phyloP scores from a whole-genome alignment of 2,329 filamentous ascomycete genomes.

The Fusarium agapanthi region DNA sequence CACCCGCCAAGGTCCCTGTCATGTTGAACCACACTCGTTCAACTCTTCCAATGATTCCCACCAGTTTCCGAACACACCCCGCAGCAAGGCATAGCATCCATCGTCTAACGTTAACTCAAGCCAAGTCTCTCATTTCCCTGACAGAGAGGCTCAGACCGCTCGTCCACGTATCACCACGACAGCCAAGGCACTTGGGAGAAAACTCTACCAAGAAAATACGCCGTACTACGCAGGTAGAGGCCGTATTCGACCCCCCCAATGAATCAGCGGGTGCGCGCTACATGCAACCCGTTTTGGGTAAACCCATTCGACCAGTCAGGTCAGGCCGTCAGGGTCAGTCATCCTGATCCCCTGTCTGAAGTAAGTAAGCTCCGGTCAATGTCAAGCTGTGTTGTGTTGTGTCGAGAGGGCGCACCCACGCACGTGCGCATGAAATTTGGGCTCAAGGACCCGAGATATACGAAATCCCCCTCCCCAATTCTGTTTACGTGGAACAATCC shows the following conservation, averaged over 20 bases:
- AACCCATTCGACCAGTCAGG: not conserved
- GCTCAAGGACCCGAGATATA: slow-evolving; percentile 37
- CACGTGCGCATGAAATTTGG: slow-evolving; percentile 22
- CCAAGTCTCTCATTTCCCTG: slow-evolving; percentile 16
- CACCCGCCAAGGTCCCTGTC: not conserved
- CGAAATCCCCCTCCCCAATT: slow-evolving; percentile 33
- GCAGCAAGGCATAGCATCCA: slow-evolving; percentile 7
- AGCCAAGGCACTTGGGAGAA: not conserved
- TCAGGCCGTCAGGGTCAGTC: not conserved
- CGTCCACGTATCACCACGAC: slow-evolving; percentile 19
- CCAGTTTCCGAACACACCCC: not conserved
- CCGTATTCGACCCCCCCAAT: not conserved
- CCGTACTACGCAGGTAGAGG: not conserved
- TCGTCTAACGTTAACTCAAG: not conserved
- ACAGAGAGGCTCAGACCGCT: slow-evolving; percentile 25
- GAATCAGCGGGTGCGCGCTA: not conserved
- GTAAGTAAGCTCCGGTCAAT: not conserved
- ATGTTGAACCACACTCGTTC: not conserved
- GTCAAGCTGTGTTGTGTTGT: not conserved
- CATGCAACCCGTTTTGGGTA: not conserved
- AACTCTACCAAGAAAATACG: slow-evolving; percentile 8
- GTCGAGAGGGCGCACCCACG: not conserved
- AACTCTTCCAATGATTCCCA: slow-evolving; percentile 1
- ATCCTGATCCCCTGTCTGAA: not conserved
- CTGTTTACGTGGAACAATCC: not conserved